A percentile compares a stretch with the other conserved stretches of the same genome.
Conservation (phyloP, 1,284 basidiomycete species). For the Lentinus polychrous region DNA sequence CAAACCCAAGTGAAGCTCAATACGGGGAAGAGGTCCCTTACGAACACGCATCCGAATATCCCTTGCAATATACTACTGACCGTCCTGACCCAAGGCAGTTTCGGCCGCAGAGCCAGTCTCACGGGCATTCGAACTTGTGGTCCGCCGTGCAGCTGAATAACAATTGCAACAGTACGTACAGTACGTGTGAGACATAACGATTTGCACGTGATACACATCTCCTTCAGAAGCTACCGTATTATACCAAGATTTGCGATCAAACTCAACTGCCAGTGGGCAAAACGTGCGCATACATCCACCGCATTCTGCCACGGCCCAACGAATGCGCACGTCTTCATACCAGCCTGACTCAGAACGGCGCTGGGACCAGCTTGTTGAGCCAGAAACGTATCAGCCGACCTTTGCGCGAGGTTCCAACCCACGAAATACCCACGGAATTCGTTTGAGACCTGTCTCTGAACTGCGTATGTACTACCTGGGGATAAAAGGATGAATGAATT, state of each 20-base stretch:
- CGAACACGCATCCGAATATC: too few relatives aligned
- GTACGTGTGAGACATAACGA: too few relatives aligned
- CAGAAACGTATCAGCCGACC: neutral
- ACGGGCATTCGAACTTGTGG: too few relatives aligned
- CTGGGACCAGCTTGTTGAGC: neutral
- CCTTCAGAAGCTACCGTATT: too few relatives aligned
- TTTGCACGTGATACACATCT: too few relatives aligned
- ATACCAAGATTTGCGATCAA: neutral
- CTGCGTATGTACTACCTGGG: conserved; percentile 45
- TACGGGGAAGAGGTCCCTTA: too few relatives aligned
- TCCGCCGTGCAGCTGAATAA: too few relatives aligned
- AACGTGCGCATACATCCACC: neutral
- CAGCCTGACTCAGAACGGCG: neutral
- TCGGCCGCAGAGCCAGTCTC: too few relatives aligned
- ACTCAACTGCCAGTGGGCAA: neutral
- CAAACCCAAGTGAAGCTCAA: too few relatives aligned
- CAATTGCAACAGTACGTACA: too few relatives aligned
- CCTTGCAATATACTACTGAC: too few relatives aligned
- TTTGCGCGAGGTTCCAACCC: conserved; percentile 22
- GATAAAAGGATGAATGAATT: neutral
- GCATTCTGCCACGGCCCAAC: neutral
- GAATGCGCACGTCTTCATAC: neutral
- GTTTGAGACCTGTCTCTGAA: conserved; percentile 62
- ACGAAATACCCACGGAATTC: conserved; percentile 38
- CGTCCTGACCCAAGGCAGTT: too few relatives aligned